Base-by-base conservation (phyloP, 495 filamentous ascomycete species). In the Podospora appendiculata region DNA sequence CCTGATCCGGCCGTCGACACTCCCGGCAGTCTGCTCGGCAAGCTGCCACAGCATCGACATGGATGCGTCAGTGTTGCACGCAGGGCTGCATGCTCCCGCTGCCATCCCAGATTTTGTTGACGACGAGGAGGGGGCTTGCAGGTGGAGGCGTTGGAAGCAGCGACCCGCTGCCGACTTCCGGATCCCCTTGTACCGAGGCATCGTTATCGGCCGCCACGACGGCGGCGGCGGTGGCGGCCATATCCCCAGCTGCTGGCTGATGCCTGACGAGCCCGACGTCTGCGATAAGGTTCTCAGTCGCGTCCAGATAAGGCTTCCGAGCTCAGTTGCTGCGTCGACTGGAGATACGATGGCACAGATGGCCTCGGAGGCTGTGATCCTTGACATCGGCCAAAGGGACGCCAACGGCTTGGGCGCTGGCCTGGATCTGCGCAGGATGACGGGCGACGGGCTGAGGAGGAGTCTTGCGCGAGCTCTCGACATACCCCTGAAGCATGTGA, bases 291-390 rank as follows among this genome's bases (percentile, higher is more conserved):
- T 47, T n/a, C 13, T 51, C 10, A 42, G 42, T 8, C 16, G 41
- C 16, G 48, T 51, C 32, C 18, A 47, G 54, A 56, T 56, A 56
- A 51, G 48, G 16, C 25, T 56, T 51, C 54, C 54, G 48, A 52
- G 36, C 38, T 51, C 48, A 43, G 25, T 25, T 25, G 25, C 25
- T 25, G 25, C 25, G 2, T 25, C 25, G 25, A 25, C 25, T 25
- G 25, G 25, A 25, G 25, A 25, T 25, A 25, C 2, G 25, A 25
- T 25, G 25, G 25, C 25, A 25, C 25, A 25, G 25, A 25, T 25
- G 25, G 25, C 5, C 25, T 25, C 25, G 25, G 25, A 25, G 25
- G 25, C 25, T 25, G 25, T 25, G 25, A 5, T 25, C 25, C 25
- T 25, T 25, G 25, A 25, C 25, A 25, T 25, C 5, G 25, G 25